These are phyloP conservation scores for Stemphylium vesicarium DNA, from an alignment of 2,329 filamentous ascomycete genomes.

Conservation along the genomic window DNA sequence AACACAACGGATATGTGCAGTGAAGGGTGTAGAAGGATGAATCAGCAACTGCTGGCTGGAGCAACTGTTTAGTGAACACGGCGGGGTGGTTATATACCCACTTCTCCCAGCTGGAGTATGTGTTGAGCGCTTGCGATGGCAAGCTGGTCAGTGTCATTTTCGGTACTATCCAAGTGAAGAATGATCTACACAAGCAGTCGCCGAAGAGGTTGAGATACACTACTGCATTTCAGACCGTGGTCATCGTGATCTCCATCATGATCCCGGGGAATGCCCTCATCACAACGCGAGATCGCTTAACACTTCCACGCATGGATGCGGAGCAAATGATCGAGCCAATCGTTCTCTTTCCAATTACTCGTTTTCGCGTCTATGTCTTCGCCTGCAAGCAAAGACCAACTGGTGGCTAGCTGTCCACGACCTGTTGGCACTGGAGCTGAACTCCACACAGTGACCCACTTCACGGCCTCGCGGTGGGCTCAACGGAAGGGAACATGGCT, in stretches of 20 bases:
- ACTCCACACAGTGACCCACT: not conserved
- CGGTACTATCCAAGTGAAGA: not conserved
- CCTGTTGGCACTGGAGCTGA: not conserved
- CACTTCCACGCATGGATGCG: no score
- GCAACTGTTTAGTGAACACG: not conserved
- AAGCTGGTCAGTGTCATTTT: not conserved
- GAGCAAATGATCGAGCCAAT: no score
- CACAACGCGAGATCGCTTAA: not conserved
- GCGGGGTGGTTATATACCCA: constrained; percentile 1
- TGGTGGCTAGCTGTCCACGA: no score
- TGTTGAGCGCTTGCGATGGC: not conserved
- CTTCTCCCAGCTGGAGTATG: no score
- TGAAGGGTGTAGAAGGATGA: not conserved
- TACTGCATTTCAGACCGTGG: not conserved
- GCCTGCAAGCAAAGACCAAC: no score
- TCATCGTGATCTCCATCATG: constrained; percentile 1
- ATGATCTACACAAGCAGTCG: constrained; percentile 5
- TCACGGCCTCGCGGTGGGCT: not conserved
- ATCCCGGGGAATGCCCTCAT: not conserved
- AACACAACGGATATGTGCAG: not conserved
- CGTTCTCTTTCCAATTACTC: no score
- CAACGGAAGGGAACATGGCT: not conserved
- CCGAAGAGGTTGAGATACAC: not conserved
- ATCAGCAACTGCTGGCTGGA: not conserved
- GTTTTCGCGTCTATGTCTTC: no score